Percentiles rank a stretch among this genome's conserved stretches.
Evolutionary conservation across 1,284 basidiomycete species (phyloP).

Genomic region (Ustilago shanxiensis): DNA sequence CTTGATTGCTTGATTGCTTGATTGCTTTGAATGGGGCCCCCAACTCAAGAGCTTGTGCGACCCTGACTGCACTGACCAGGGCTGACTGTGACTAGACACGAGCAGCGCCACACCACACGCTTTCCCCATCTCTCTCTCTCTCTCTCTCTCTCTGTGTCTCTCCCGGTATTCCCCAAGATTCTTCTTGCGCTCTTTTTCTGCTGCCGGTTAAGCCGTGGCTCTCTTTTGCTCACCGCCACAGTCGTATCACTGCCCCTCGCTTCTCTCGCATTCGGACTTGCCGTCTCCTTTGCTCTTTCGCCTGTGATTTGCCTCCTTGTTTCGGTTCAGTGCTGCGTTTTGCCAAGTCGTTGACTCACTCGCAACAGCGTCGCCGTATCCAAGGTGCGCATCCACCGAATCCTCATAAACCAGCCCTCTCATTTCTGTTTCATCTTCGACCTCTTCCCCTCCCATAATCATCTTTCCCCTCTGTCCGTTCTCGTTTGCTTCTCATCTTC

Average conservation of each 20-base stretch:
- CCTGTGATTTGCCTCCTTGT: background rate
- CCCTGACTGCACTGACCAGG: background rate
- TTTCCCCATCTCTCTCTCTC: background rate
- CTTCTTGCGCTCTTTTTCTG: background rate
- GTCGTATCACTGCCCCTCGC: background rate
- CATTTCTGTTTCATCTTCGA: background rate
- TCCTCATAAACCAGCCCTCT: constrained; percentile 29
- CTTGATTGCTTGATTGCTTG: no score
- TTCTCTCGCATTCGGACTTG: background rate
- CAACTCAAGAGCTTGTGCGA: background rate
- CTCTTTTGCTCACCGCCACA: constrained; percentile 9
- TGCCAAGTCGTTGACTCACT: background rate
- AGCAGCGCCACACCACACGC: background rate
- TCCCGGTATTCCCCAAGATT: background rate
- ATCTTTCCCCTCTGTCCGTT: constrained; percentile 7
- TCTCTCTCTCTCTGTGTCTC: no score
- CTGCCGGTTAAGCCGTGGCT: constrained; percentile 16
- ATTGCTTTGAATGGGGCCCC: background rate
- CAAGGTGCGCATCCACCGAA: constrained; percentile 13
- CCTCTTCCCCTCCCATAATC: background rate
- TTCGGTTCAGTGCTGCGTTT: background rate
- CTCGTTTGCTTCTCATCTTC: constrained; percentile 9
- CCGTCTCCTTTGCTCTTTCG: constrained; percentile 5
- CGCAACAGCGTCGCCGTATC: constrained; percentile 23
- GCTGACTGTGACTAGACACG: constrained; percentile 15